Conservation (phyloP, 208 protist species). For the Leishmania turanica region DNA sequence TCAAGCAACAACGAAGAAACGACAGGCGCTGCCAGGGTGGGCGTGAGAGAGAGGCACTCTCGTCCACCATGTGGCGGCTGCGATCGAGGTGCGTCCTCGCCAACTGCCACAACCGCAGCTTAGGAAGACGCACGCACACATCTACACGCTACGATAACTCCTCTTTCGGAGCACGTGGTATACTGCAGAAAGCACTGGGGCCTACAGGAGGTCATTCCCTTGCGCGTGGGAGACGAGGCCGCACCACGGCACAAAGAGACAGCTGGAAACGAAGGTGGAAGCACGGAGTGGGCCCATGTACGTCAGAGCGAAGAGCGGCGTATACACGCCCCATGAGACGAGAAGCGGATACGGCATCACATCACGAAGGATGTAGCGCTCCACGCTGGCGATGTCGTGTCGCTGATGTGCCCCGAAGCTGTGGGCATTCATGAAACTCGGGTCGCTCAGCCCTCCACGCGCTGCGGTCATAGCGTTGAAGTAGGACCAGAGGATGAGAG, state of each 20-base stretch:
- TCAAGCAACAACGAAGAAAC: not conserved
- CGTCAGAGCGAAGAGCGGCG: constrained; percentile 44
- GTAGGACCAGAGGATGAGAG: constrained; percentile 63
- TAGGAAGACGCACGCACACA: not conserved
- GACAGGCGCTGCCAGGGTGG: not conserved
- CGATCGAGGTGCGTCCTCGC: not conserved
- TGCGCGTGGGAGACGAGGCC: constrained; percentile 56
- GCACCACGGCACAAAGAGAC: constrained; percentile 61
- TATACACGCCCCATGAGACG: constrained; percentile 70
- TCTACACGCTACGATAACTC: not conserved
- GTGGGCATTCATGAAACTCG: constrained; percentile 55
- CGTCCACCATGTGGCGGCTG: not conserved
- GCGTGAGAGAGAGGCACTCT: not conserved
- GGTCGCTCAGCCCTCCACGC: constrained; percentile 58
- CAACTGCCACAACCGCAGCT: not conserved
- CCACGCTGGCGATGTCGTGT: constrained; percentile 55
- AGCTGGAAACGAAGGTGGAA: constrained; percentile 18
- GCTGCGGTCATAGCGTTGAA: constrained; percentile 68
- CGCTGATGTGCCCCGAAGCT: constrained; percentile 28
- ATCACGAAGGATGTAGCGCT: constrained; percentile 53
- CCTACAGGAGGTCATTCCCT: constrained; percentile 43
- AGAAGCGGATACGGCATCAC: constrained; percentile 74
- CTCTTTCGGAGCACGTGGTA: not conserved
- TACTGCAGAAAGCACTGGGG: too few species aligned
- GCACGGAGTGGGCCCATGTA: constrained; percentile 46